phyloP scores from a whole-genome alignment of 2,329 filamentous ascomycete genomes.

The Nemania sp. region DNA sequence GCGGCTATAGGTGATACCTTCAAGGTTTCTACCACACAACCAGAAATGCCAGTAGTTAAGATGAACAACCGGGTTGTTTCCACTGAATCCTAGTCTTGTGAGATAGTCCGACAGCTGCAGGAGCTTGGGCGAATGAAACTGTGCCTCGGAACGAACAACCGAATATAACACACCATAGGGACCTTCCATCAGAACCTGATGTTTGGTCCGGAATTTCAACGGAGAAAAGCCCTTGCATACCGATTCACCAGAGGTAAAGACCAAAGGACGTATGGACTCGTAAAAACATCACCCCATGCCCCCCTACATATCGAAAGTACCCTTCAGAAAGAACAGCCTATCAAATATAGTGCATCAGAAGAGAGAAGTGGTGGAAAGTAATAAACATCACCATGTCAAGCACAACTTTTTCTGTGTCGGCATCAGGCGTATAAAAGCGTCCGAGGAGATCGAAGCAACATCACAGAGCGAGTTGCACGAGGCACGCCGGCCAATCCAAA shows the following conservation, averaged over 20 bases:
- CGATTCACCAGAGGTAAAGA: constrained; percentile 2
- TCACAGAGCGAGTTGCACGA: background rate
- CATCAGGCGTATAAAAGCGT: constrained; percentile 9
- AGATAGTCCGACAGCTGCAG: background rate
- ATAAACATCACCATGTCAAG: constrained; percentile 1
- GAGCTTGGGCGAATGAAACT: background rate
- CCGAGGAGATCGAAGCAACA: background rate
- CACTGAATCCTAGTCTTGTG: background rate
- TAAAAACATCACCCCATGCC: constrained; percentile 9
- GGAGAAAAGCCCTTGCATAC: background rate
- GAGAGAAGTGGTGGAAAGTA: constrained; percentile 1
- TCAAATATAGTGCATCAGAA: constrained; percentile 2
- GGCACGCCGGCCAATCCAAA: background rate
- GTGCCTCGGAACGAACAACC: background rate
- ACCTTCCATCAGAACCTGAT: background rate
- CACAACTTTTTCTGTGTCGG: background rate
- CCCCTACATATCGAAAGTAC: background rate
- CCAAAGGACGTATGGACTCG: constrained; percentile 6
- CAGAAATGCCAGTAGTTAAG: background rate
- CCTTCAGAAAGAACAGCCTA: background rate
- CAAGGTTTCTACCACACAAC: background rate
- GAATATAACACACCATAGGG: too few species aligned
- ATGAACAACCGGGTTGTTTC: background rate
- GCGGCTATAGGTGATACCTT: constrained; percentile 7
- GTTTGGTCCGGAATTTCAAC: background rate